Evolutionary conservation across 2,329 filamentous ascomycete species (phyloP).

Genomic region (Cercospora nicotianae): DNA sequence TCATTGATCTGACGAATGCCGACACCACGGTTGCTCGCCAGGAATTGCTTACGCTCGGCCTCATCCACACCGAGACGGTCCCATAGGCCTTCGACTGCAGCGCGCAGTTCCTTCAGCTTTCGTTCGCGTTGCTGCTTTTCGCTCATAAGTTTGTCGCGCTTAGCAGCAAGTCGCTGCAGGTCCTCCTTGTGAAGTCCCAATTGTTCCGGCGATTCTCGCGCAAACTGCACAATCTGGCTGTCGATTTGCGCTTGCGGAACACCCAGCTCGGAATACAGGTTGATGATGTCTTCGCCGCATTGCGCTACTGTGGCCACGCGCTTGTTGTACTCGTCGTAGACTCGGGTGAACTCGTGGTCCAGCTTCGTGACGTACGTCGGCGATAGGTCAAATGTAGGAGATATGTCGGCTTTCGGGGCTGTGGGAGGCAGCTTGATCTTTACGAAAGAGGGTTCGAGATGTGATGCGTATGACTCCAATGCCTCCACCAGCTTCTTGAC

Average conservation of each 20-base stretch:
- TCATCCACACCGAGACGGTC: constrained; percentile 82
- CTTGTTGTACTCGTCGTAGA: constrained; percentile 94
- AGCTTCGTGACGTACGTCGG: constrained; percentile 81
- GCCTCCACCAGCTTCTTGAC: constrained; percentile 94
- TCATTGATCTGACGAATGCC: constrained; percentile 92
- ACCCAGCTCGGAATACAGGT: constrained; percentile 92
- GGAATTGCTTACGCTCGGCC: constrained; percentile 77
- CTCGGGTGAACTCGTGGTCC: constrained; percentile 86
- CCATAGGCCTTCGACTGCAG: constrained; percentile 84
- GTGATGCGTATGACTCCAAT: constrained; percentile 92
- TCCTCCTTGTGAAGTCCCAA: constrained; percentile 90
- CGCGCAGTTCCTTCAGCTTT: constrained; percentile 71
- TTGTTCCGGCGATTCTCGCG: constrained; percentile 88
- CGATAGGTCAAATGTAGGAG: constrained; percentile 88
- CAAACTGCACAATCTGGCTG: constrained; percentile 79
- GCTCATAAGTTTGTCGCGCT: constrained; percentile 78
- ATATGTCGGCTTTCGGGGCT: constrained; percentile 70
- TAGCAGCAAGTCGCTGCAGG: constrained; percentile 67
- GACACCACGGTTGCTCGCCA: constrained; percentile 84
- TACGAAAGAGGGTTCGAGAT: constrained; percentile 87
- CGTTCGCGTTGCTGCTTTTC: constrained; percentile 87
- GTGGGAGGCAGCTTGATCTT: constrained; percentile 82
- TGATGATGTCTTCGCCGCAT: constrained; percentile 80
- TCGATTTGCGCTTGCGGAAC: constrained; percentile 94
- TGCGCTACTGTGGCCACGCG: constrained; percentile 74